phyloP scores from a whole-genome alignment of 2,329 filamentous ascomycete genomes.

The Knufia fluminis region DNA sequence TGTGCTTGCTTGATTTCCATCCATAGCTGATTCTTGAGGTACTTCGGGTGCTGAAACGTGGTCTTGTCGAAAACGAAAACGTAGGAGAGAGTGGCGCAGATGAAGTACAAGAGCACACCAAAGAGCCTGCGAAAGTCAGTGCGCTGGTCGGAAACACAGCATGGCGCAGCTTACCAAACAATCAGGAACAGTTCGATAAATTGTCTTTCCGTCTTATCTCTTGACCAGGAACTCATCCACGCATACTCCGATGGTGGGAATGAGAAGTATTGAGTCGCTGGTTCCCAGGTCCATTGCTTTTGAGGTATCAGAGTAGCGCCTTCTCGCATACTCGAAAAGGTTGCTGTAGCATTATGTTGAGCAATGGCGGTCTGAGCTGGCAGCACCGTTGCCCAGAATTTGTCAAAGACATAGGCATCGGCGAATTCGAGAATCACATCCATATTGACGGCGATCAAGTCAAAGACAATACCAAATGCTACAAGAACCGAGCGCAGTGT shows the following conservation, averaged over 20 bases:
- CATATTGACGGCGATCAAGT: constrained; percentile 48
- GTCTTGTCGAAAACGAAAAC: constrained; percentile 84
- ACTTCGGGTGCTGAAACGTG: constrained; percentile 82
- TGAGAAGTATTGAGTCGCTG: constrained; percentile 60
- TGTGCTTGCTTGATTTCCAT: constrained; percentile 78
- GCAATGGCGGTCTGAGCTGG: constrained; percentile 50
- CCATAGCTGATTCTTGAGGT: constrained; percentile 83
- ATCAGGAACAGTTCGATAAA: constrained; percentile 67
- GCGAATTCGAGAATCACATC: constrained; percentile 81
- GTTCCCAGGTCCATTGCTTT: constrained; percentile 51
- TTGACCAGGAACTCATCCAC: constrained; percentile 65
- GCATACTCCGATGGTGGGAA: constrained; percentile 65
- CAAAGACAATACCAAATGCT: neutral
- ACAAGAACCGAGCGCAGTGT: neutral
- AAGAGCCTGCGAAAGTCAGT: constrained; percentile 58
- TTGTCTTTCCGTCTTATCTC: constrained; percentile 72
- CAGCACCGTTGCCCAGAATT: constrained; percentile 62
- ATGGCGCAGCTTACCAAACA: constrained; percentile 57
- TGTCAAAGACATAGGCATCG: constrained; percentile 75
- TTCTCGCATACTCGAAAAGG: constrained; percentile 44
- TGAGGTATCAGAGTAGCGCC: constrained; percentile 40
- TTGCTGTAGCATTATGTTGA: constrained; percentile 47
- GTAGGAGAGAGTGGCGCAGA: constrained; percentile 76
- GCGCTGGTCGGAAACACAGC: neutral
- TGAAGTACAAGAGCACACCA: constrained; percentile 73